Evolutionary conservation across 1,139 yeast species (phyloP), one percentile per base, ranked within the genome.

Genomic region (Debaryomyces nepalensis): DNA sequence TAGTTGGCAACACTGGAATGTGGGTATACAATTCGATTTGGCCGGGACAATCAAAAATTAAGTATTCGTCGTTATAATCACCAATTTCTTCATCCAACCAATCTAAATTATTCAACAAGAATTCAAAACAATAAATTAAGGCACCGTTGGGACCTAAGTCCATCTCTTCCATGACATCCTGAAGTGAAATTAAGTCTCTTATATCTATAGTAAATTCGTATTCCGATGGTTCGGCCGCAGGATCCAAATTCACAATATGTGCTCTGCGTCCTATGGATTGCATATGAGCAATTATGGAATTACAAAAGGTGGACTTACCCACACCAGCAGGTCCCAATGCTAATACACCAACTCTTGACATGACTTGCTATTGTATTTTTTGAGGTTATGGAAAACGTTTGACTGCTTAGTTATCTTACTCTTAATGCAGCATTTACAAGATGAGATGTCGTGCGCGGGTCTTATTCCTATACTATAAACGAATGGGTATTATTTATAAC

Each of bases 311-410:
- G 39, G 90, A 81, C 64, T 79, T 93, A 8, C 99, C 99, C 10
- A 87, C 98, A 26, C 99, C 99, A 0, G 99, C 99, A 11, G 99
- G 99, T 1, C 99, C 99, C 51, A 93, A 66, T 2, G 93, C 96
- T 51, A 93, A 69, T n/a, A 90, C 95, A 44, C 98, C 99, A 2
- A 90, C 96, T 66, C 97, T 75, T 3, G 97, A 89, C 99, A 93
- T 93, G 10, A 5, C 16, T 22, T 27, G 10, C 27, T 27, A 8
- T 20, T 15, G 4, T 11, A 9, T 29, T 15, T 8, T 14, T 21
- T 14, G 11, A 22, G 8, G n/a, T n/a, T n/a, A n/a, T n/a, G 12
- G 18, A 21, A 22, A 6, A 9, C 15, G 21, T 30, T 20, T 11
- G 10, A 22, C 5, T 22, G 34, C 18, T 34, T 24, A 23, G 37